Percentiles rank a stretch among this genome's conserved stretches.
These are phyloP conservation scores for Saprolegnia diclina DNA, from an alignment of 352 stramenopile species.

Conservation along the genomic window DNA sequence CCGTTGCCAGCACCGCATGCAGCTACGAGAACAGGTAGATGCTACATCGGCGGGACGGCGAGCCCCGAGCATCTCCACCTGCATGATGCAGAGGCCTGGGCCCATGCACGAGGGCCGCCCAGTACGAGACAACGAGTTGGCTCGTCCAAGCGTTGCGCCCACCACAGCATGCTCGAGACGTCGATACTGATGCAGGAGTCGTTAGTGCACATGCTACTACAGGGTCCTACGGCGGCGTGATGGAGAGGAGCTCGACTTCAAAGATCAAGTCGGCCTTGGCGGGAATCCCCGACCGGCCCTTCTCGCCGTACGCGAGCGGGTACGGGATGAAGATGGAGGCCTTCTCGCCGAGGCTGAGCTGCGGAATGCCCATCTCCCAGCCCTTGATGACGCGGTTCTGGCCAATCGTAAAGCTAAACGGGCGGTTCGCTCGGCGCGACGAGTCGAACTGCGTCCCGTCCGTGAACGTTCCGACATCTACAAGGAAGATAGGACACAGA, in stretches of 20 bases:
- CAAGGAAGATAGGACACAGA: not conserved
- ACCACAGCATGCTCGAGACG: too few species aligned
- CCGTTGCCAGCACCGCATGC: not conserved
- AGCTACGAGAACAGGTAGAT: too few species aligned
- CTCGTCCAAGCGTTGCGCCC: too few species aligned
- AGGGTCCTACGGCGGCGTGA: slow-evolving; percentile 27
- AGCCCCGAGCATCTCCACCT: too few species aligned
- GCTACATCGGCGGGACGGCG: too few species aligned
- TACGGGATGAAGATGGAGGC: slow-evolving; percentile 14
- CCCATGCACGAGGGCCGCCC: too few species aligned
- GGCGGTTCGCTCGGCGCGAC: slow-evolving; percentile 6
- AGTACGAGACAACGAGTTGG: too few species aligned
- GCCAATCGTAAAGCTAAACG: slow-evolving; percentile 19
- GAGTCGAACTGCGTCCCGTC: slow-evolving; percentile 28
- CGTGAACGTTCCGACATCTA: slow-evolving; percentile 25
- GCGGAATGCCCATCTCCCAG: slow-evolving; percentile 25
- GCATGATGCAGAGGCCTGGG: too few species aligned
- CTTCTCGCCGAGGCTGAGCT: slow-evolving; percentile 17
- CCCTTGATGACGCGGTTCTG: slow-evolving; percentile 13
- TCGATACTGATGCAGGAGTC: too few species aligned
- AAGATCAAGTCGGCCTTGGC: slow-evolving; percentile 91
- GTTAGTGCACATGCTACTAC: not conserved
- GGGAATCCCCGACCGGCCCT: slow-evolving; percentile 46
- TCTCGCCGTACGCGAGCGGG: slow-evolving; percentile 19
- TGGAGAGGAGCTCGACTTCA: slow-evolving; percentile 89